Base-by-base conservation (phyloP, 768 basidiomycete genomes). In the Amyloporia xantha region DNA sequence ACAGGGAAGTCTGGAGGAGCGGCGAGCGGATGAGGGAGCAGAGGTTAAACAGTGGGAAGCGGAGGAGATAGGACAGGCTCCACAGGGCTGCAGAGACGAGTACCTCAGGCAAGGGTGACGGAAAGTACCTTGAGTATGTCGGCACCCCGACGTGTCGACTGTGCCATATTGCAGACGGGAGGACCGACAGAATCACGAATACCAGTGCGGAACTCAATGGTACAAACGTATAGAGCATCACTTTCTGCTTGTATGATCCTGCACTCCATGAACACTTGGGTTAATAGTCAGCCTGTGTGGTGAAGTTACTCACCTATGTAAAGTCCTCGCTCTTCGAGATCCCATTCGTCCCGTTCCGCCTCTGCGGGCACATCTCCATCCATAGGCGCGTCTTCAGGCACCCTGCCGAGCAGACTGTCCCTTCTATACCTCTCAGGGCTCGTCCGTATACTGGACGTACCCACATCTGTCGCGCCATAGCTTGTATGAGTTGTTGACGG, bases 31-130 rank as follows among this genome's bases (percentile, higher is more conserved):
- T 44, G 39, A 62, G 45, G 12, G 72, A 59, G 19, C 62, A 57
- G 25, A 75, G 20, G 2, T 66, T 49, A 60, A 69, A 79, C 13
- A 80, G 53, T 11, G 77, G 77, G 9, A 68, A 60, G 44, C 77
- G 71, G 20, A 83, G 68, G 20, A 77, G 66, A 59, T 83, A 72
- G 1, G 77, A 70, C 24, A 85, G 65, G 12, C 76, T 70, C 73
- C 79, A 91, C 40, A 89, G 69, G 2, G 80, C 74, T 15, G 72
- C 71, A 0, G 85, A 76, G 38, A 78, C 66, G 47, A 86, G 58
- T 15, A 87, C 56, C 63, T 89, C 85, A 10, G 83, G 79, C 15
- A 86, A 55, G 1, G 86, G 85, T 24, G 74, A 77, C 2, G 78
- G 79, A 57, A 84, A 75, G 61, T 71, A 69, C 1, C 70, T 67